Base-by-base conservation (phyloP, 2,329 filamentous ascomycete species). In the Colletotrichum spaethianum region DNA sequence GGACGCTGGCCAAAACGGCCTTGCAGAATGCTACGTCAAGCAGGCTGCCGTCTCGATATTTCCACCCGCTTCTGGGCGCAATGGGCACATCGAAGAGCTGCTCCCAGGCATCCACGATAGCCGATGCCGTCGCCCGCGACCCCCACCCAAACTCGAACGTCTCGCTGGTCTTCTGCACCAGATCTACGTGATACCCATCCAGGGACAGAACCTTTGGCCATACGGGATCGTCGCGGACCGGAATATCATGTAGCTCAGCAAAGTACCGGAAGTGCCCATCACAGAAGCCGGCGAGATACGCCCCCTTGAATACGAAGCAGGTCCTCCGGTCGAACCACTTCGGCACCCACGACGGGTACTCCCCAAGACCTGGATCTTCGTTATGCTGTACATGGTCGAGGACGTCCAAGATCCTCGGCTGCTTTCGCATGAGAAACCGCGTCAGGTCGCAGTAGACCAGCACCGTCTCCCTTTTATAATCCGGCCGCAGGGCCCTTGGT, bases 271-370 rank as follows among this genome's bases (percentile, higher is more conserved):
- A 65, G 11, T 67, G 72, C 14, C 67, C 67, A 23, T 63, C 65
- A 11, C 67, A 72, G 20, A 74, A 65, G 9, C 73, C 73, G 28
- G 73, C 67, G 44, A 74, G 52, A 53, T 56, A 72, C 16, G 60
- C 72, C 5, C 60, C 72, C 31, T 52, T 65, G 26, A 74, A 68
- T 7, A 67, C 64, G 18, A 61, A 53, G 5, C 36, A 74, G 2
- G 60, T 63, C 16, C 57, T 59, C n/a, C 11, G 28, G n/a, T 74
- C 68, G 33, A 74, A 72, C 72, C 73, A 74, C 38, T 74, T 74
- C 23, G 73, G 73, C 18, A 74, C 68, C 73, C 72, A 75, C 20
- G 72, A 74, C 4, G 72, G 73, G 42, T 66, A 74, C 4, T 62
- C 68, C n/a, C 68, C 64, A 11, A 23, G n/a, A 4, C 40, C 55